Evolutionary conservation across 2,329 filamentous ascomycete species (phyloP).

Genomic region (Cladosporium sp.): DNA sequence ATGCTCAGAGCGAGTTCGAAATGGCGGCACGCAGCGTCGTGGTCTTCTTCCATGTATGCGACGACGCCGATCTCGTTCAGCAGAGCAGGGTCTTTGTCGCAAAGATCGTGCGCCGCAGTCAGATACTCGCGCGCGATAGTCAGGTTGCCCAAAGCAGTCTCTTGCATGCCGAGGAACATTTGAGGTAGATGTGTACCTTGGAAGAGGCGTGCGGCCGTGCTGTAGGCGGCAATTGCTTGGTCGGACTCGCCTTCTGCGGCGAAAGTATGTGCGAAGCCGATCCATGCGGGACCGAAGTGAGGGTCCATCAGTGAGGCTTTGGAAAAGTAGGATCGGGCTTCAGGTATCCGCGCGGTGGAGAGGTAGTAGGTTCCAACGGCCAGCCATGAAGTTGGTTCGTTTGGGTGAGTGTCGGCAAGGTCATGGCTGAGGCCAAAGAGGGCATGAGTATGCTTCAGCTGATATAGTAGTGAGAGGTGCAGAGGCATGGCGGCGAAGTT

Average conservation of each 20-base stretch:
- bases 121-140: slow-evolving; percentile 90
- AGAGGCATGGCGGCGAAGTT: slow-evolving; percentile 86
- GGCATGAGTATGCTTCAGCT: slow-evolving; percentile 79
- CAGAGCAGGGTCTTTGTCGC: slow-evolving; percentile 79
- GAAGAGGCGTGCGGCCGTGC: slow-evolving; percentile 87
- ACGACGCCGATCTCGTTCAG: slow-evolving; percentile 95
- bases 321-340: slow-evolving; percentile 92
- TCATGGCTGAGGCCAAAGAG: slow-evolving; percentile 91
- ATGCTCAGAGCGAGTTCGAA: slow-evolving; percentile 75
- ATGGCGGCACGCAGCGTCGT: slow-evolving; percentile 68
- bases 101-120: slow-evolving; percentile 78
- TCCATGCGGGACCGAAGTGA: slow-evolving; percentile 96
- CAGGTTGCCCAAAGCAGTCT: slow-evolving; percentile 93
- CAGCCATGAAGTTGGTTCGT: slow-evolving; percentile 88
- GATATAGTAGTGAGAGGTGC: slow-evolving; percentile 85
- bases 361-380: slow-evolving; percentile 96
- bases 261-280: slow-evolving; percentile 97
- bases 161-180: slow-evolving; percentile 96
- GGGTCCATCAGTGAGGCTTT: slow-evolving; percentile 97
- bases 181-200: slow-evolving; percentile 96
- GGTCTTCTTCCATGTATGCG: slow-evolving; percentile 84
- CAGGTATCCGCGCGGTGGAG: slow-evolving; percentile 79
- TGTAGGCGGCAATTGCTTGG: slow-evolving; percentile 96
- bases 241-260: slow-evolving; percentile 97
- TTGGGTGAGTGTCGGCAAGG: slow-evolving; percentile 83